Conservation (phyloP, 768 basidiomycete species). For the Amanita rimosa region DNA sequence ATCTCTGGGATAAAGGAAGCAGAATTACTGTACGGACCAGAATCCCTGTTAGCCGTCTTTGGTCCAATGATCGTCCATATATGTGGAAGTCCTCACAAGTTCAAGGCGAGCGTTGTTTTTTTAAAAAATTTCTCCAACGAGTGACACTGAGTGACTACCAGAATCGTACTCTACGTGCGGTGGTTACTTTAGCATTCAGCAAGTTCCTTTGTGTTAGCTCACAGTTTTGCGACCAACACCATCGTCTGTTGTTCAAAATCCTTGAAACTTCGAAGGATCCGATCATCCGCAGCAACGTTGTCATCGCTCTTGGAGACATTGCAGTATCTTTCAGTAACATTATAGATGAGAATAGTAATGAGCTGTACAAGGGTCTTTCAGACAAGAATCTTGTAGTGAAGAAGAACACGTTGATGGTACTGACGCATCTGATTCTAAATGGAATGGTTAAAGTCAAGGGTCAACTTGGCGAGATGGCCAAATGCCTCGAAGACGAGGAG, state of each 20-base stretch:
- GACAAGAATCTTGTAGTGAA: conserved; percentile 85
- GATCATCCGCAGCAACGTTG: conserved; percentile 89
- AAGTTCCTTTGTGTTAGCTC: conserved; percentile 96
- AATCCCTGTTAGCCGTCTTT: conserved; percentile 74
- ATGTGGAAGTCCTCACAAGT: conserved; percentile 82
- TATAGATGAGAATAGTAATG: conserved; percentile 94
- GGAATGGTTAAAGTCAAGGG: conserved; percentile 99
- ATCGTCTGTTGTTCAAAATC: conserved; percentile 85
- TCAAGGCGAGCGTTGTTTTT: conserved; percentile 48
- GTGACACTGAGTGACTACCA: conserved; percentile 19
- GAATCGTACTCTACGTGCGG: conserved; percentile 80
- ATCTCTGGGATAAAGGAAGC: conserved; percentile 77
- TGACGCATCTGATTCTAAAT: conserved; percentile 92
- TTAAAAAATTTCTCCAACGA: background rate
- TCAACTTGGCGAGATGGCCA: conserved; percentile 99
- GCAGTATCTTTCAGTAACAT: conserved; percentile 97
- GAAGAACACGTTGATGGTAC: conserved; percentile 99
- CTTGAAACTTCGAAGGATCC: conserved; percentile 87
- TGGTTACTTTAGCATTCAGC: conserved; percentile 81
- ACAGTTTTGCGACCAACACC: conserved; percentile 85
- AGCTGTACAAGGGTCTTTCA: conserved; percentile 87
- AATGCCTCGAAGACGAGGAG: conserved; percentile 91
- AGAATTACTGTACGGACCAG: conserved; percentile 76
- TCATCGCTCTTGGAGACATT: conserved; percentile 95
- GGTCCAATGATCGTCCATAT: conserved; percentile 89